Percentiles rank a stretch among this genome's conserved stretches.
Conservation (phyloP, 2,329 filamentous ascomycete genomes). For the Monosporascus cannonballus region DNA sequence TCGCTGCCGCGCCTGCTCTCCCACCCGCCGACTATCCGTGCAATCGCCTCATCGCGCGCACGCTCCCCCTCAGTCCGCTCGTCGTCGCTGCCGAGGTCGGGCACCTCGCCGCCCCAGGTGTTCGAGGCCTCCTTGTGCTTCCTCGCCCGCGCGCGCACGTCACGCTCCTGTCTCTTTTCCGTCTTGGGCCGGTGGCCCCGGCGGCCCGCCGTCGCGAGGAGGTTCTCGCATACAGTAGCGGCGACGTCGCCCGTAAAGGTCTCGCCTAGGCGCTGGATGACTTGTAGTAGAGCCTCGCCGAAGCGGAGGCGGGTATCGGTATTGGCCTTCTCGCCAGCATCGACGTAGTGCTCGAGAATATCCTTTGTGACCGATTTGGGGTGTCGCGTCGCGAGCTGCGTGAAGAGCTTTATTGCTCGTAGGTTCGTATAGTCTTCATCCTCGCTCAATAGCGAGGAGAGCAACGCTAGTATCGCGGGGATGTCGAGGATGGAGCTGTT, state of each 20-base stretch:
- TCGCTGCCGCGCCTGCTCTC: slow-evolving; percentile 59
- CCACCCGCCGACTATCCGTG: slow-evolving; percentile 61
- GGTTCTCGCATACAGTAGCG: slow-evolving; percentile 45
- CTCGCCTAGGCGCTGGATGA: slow-evolving; percentile 54
- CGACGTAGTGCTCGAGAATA: slow-evolving; percentile 61
- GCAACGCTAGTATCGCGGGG: slow-evolving; percentile 55
- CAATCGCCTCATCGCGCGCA: slow-evolving; percentile 43
- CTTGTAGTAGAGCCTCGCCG: slow-evolving; percentile 60
- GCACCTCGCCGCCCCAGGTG: slow-evolving; percentile 49
- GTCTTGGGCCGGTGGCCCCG: slow-evolving; percentile 56
- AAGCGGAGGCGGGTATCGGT: slow-evolving; percentile 62
- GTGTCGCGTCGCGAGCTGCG: slow-evolving; percentile 54
- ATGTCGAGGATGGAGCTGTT: slow-evolving; percentile 58
- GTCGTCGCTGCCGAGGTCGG: slow-evolving; percentile 25
- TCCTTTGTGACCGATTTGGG: slow-evolving; percentile 57
- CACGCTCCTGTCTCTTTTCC: slow-evolving; percentile 46
- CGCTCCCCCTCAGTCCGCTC: slow-evolving; percentile 36
- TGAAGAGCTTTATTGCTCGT: slow-evolving; percentile 59
- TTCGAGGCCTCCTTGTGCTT: slow-evolving; percentile 46
- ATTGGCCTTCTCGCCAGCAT: slow-evolving; percentile 49
- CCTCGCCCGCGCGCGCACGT: slow-evolving; percentile 40
- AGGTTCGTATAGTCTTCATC: slow-evolving; percentile 67
- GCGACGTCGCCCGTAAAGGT: slow-evolving; percentile 50
- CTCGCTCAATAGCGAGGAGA: slow-evolving; percentile 59
- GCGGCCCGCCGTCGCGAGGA: slow-evolving; percentile 59